A percentile compares a stretch with the other conserved stretches of the same genome.
phyloP scores from a whole-genome alignment of 441 rosid species.

The Adansonia rubrostipa region DNA sequence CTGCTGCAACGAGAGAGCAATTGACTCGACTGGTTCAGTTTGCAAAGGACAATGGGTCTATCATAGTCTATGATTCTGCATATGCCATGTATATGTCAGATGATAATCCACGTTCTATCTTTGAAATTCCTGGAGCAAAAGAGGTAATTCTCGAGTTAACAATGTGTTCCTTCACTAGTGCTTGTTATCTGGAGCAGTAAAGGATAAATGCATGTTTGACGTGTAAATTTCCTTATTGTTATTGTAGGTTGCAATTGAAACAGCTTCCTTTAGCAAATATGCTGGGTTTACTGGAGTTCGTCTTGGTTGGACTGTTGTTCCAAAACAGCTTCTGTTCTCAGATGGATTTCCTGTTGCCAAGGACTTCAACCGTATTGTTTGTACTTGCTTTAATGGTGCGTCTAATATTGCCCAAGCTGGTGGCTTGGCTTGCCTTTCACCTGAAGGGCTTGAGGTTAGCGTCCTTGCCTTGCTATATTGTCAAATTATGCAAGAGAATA shows the following conservation, averaged over 20 bases:
- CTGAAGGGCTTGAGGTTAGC: slow-evolving; percentile 82
- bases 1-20: slow-evolving; percentile 93
- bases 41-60: slow-evolving; percentile 92
- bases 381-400: slow-evolving; percentile 95
- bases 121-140: slow-evolving; percentile 96
- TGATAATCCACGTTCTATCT: slow-evolving; percentile 86
- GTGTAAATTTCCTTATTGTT: slow-evolving; percentile 10
- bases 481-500: background rate
- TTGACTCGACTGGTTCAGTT: slow-evolving; percentile 71
- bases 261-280: slow-evolving; percentile 93
- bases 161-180: background rate
- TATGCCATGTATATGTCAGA: slow-evolving; percentile 92
- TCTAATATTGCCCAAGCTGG: slow-evolving; percentile 93
- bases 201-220: background rate
- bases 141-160: slow-evolving; percentile 55
- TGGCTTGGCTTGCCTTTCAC: slow-evolving; percentile 91
- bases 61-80: slow-evolving; percentile 92
- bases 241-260: slow-evolving; percentile 88
- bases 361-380: slow-evolving; percentile 86
- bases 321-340: slow-evolving; percentile 81
- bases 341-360: slow-evolving; percentile 93
- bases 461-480: slow-evolving; percentile 8
- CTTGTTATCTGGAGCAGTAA: slow-evolving; percentile 9
- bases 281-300: slow-evolving; percentile 99
- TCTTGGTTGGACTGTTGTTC: slow-evolving; percentile 95